phyloP scores from a whole-genome alignment of 78 protist genomes.

The Tieghemostelium lacteum region DNA sequence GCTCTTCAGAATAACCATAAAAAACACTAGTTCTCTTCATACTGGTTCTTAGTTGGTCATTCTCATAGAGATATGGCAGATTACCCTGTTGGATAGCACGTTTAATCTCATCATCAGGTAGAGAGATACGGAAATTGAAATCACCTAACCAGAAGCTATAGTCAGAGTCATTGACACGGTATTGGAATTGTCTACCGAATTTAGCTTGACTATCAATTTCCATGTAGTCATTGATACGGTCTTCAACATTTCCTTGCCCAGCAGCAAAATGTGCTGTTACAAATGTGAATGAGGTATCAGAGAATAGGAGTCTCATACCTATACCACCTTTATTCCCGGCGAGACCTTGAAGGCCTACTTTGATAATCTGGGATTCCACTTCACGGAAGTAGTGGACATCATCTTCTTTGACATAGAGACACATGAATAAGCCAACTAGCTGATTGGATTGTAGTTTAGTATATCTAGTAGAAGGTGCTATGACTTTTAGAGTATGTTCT shows the following conservation, averaged over 20 bases:
- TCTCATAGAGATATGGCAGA: constrained; percentile 21
- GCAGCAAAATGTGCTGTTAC: constrained; percentile 96
- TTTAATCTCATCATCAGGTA: constrained; percentile 69
- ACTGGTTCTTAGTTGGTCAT: constrained; percentile 50
- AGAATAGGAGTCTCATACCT: constrained; percentile 76
- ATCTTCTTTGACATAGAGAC: constrained; percentile 77
- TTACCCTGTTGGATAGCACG: neutral
- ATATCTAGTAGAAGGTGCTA: constrained; percentile 21
- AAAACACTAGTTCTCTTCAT: constrained; percentile 72
- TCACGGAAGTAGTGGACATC: constrained; percentile 36
- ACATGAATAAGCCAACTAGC: constrained; percentile 86
- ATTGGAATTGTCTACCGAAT: constrained; percentile 46
- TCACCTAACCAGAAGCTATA: constrained; percentile 94
- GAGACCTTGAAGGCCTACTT: constrained; percentile 62
- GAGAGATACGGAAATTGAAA: constrained; percentile 91
- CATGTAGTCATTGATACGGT: constrained; percentile 86
- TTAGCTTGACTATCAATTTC: constrained; percentile 74
- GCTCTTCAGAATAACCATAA: constrained; percentile 42
- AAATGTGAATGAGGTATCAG: constrained; percentile 81
- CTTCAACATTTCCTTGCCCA: constrained; percentile 86
- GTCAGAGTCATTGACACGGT: constrained; percentile 7
- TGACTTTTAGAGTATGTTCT: constrained; percentile 12
- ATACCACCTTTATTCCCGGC: constrained; percentile 97
- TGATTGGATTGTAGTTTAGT: constrained; percentile 78
- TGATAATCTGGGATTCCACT: constrained; percentile 65